Evolutionary conservation across 1,284 basidiomycete species (phyloP).

Genomic region (Meira nashicola): DNA sequence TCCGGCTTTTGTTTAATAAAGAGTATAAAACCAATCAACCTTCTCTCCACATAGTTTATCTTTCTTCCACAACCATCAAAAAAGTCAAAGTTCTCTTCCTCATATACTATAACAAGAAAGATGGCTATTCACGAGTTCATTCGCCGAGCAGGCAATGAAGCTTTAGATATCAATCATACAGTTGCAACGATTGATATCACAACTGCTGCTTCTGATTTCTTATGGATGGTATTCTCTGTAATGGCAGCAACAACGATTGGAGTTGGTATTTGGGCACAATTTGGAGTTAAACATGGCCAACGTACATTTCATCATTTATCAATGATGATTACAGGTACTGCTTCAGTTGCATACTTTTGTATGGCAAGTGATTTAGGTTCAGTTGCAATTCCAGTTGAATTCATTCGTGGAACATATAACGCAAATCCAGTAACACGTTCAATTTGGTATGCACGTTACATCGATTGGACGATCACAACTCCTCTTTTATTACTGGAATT

Average conservation of each 20-base stretch:
- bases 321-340: conserved; percentile 52
- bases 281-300: conserved; percentile 43
- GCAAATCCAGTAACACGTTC: conserved; percentile 55
- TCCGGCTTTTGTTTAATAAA: no score
- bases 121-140: neutral
- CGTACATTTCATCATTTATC: conserved; percentile 59
- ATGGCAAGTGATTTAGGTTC: conserved; percentile 64
- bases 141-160: conserved; percentile 20
- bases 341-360: conserved; percentile 58
- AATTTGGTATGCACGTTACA: conserved; percentile 58
- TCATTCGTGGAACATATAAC: conserved; percentile 49
- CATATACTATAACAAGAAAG: neutral
- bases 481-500: conserved; percentile 61
- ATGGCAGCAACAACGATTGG: conserved; percentile 45
- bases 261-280: conserved; percentile 33
- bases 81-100: neutral
- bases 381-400: conserved; percentile 59
- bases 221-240: conserved; percentile 53
- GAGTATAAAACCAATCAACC: no score
- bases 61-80: neutral
- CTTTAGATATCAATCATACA: conserved; percentile 29
- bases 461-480: conserved; percentile 57
- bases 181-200: conserved; percentile 37
- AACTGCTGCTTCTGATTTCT: conserved; percentile 57
- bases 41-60: neutral